Evolutionary conservation across 164 flowering plant species (phyloP), one percentile per base, ranked within the genome.

Genomic region (Tetrastigma voinierianum): DNA sequence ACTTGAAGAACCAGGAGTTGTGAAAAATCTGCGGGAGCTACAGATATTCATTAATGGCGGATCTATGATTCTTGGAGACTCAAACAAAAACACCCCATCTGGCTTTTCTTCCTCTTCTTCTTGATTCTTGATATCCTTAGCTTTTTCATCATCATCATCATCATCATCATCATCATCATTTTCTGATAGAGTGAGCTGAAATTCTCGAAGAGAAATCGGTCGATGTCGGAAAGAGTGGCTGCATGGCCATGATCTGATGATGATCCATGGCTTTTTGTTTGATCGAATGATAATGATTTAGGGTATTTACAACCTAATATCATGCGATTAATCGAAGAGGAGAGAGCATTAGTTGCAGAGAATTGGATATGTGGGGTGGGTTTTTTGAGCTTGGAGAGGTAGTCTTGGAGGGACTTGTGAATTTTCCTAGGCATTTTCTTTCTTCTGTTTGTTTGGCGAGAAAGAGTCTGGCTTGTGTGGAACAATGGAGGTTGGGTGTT

Each of bases 211-310:
- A 87, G 81, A 58, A 90, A 89, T 0, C 72, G 76, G 47, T 93
- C 96, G 18, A 86, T 57, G 51, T 93, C 96, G 9, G 85, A 66
- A 10, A 90, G 81, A 1, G 93, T 84, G 0, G 93, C 96, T 0
- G 87, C 86, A 2, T 16, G 68, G 25, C 21, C 61, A 15, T 59
- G 24, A 1, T 63, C 64, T 4, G 40, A n/a, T n/a, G n/a, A n/a
- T n/a, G n/a, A 32, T 3, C 40, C 40, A 12, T 16, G 23, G 21
- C 47, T 63, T 46, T 24, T 40, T 21, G 44, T 19, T 19, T 49
- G 68, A 32, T 57, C n/a, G n/a, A n/a, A 2, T 68, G 70, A 45
- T 75, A 93, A 90, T 0, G 93, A 86, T 66, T 69, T 87, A 11
- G 95, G 80, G 79, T 82, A 81, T 51, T 76, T 82, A 81, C 95